Evolutionary conservation across 306 rosid genomes (phyloP), one percentile per base, ranked within the genome.

Genomic region (Lathyrus aphaca): DNA sequence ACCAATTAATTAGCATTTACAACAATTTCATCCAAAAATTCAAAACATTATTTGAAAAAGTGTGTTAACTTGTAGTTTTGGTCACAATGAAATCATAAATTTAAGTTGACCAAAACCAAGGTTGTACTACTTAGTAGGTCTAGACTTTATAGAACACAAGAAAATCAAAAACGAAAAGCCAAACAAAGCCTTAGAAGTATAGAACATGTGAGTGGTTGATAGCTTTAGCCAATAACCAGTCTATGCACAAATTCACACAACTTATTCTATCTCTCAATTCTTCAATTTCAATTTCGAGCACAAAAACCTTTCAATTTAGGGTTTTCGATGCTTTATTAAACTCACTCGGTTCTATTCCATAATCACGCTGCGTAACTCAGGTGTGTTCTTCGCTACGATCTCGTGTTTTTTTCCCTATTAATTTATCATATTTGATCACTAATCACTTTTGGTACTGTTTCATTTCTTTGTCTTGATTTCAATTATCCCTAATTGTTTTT

Each of bases 341-440:
- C 30, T 42, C 18, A 5, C 43, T 25, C 39, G 21, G 2, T 27
- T 18, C 57, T 59, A 48, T 43, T 27, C 15, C 64, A 40, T 68
- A 72, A 25, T 74, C 56, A 40, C 62, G 18, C 57, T 56, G 35
- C 76, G 58, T 61, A 59, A 71, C 73, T 78, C 61, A 17, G 95
- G 89, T 89, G 53, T 59, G 68, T 64, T 64, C 50, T 45, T n/a
- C 10, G 6, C 43, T n/a, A 70, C 71, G 54, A 72, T 82, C 59
- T 61, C 14, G 15, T 18, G 75, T 1, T 64, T 43, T 58, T 19
- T 43, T 23, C 37, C 61, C 9, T 65, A 64, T 30, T 21, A 37
- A 16, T 58, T 10, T 70, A 62, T 15, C 60, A 9, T 74, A 42
- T 85, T 61, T 51, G 53, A 42, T 71, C 23, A 40, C 46, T 51